Conservation (phyloP, 805 yeast genomes). For the Saccharomycopsis capsularis region DNA sequence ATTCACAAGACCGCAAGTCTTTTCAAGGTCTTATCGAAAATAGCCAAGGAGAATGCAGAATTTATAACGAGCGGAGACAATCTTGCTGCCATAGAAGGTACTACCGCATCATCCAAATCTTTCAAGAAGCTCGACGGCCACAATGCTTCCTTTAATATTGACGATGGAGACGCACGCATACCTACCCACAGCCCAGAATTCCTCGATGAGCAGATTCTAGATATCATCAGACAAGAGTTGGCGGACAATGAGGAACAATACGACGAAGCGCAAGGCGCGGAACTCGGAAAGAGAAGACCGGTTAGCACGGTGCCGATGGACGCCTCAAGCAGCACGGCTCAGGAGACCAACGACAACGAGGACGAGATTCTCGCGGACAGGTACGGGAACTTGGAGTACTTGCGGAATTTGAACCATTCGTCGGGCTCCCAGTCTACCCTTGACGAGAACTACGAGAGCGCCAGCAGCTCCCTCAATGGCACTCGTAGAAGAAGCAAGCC, state of each 20-base stretch:
- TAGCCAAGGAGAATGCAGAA: background rate
- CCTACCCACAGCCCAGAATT: too few relatives aligned
- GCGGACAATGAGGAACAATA: background rate
- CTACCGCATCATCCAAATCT: background rate
- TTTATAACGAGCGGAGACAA: background rate
- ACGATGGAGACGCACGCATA: too few relatives aligned
- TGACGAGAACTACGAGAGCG: background rate
- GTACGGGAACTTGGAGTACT: conserved; percentile 14
- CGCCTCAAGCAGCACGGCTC: background rate
- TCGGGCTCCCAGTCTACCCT: background rate
- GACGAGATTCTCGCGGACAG: conserved; percentile 17
- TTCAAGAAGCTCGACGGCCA: background rate
- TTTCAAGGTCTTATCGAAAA: background rate
- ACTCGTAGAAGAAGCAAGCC: background rate
- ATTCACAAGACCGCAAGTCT: background rate
- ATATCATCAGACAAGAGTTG: too few relatives aligned
- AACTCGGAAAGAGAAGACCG: background rate
- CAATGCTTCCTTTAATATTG: background rate
- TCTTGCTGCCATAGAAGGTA: background rate
- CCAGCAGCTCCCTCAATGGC: background rate
- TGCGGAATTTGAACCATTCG: conserved; percentile 1
- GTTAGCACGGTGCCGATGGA: background rate
- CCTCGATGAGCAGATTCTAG: background rate
- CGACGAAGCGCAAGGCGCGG: background rate
- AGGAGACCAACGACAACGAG: conserved; percentile 7